Conservation (phyloP, 2,329 filamentous ascomycete species). For the Penicillium sp. region DNA sequence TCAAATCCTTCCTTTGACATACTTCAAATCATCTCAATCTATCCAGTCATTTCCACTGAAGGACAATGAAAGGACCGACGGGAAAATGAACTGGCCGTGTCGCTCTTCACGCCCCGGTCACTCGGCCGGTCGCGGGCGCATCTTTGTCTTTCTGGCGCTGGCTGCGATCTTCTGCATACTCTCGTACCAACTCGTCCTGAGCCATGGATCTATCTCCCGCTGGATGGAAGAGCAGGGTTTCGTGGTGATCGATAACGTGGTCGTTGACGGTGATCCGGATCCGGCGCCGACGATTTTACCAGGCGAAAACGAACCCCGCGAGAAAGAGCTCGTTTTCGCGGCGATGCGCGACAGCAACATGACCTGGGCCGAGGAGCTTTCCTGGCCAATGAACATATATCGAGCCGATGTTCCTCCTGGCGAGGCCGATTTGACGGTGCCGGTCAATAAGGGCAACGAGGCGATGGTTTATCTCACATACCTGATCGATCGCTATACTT, state of each 20-base stretch:
- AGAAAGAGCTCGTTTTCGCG: slow-evolving; percentile 23
- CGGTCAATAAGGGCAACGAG: slow-evolving; percentile 50
- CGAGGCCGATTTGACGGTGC: slow-evolving; percentile 40
- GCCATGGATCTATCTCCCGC: slow-evolving; percentile 8
- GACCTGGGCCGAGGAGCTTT: slow-evolving; percentile 21
- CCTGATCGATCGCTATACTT: slow-evolving; percentile 33
- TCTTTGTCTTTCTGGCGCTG: slow-evolving; percentile 17
- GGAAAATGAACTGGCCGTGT: slow-evolving; percentile 5
- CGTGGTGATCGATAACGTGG: background rate
- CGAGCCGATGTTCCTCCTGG: slow-evolving; percentile 39
- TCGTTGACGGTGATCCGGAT: background rate
- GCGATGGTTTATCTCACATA: slow-evolving; percentile 50
- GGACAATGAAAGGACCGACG: background rate
- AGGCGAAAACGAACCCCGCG: background rate
- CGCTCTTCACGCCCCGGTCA: slow-evolving; percentile 3
- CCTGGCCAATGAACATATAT: slow-evolving; percentile 36
- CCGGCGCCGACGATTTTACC: no score
- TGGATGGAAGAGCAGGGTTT: slow-evolving; percentile 2
- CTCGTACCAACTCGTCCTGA: slow-evolving; percentile 21
- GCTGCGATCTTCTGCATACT: slow-evolving; percentile 14
- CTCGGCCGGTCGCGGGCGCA: slow-evolving; percentile 5
- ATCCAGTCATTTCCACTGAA: background rate
- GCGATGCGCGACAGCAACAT: slow-evolving; percentile 21
- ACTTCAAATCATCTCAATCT: background rate
- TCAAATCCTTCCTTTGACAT: no score